Evolutionary conservation across 2,329 filamentous ascomycete genomes (phyloP).

Genomic region (Pyrenochaeta sp.): DNA sequence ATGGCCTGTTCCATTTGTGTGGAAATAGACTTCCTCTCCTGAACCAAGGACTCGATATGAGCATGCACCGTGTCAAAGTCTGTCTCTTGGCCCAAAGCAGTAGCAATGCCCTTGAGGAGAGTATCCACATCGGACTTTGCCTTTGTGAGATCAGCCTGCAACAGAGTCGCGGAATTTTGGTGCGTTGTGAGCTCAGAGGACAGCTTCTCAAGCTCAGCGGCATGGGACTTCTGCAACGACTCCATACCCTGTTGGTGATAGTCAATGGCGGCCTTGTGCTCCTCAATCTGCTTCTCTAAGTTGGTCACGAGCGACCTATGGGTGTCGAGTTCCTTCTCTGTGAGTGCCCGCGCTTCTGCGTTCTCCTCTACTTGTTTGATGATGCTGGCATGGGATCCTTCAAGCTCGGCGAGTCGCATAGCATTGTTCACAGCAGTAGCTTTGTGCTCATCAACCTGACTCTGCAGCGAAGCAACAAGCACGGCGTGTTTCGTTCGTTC

Average conservation of each 20-base stretch:
- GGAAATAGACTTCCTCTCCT: constrained; percentile 56
- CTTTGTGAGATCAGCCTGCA: constrained; percentile 66
- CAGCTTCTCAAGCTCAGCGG: constrained; percentile 61
- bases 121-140: constrained; percentile 68
- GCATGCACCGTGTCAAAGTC: constrained; percentile 51
- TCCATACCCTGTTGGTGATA: constrained; percentile 63
- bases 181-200: constrained; percentile 45
- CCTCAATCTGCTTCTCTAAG: constrained; percentile 65
- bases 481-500: constrained; percentile 59
- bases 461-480: constrained; percentile 67
- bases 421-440: constrained; percentile 73
- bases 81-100: constrained; percentile 71
- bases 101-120: constrained; percentile 69
- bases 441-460: constrained; percentile 84
- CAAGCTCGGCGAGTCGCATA: constrained; percentile 75
- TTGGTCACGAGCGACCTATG: constrained; percentile 62
- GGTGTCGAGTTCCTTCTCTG: constrained; percentile 60
- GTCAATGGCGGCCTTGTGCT: constrained; percentile 64
- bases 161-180: constrained; percentile 38
- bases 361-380: constrained; percentile 74
- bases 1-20: constrained; percentile 53
- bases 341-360: constrained; percentile 66
- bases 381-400: constrained; percentile 73
- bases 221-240: constrained; percentile 63
- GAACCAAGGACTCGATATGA: constrained; percentile 54